Evolutionary conservation across 2,329 filamentous ascomycete species (phyloP).

Genomic region (Lecanicillium sp.): DNA sequence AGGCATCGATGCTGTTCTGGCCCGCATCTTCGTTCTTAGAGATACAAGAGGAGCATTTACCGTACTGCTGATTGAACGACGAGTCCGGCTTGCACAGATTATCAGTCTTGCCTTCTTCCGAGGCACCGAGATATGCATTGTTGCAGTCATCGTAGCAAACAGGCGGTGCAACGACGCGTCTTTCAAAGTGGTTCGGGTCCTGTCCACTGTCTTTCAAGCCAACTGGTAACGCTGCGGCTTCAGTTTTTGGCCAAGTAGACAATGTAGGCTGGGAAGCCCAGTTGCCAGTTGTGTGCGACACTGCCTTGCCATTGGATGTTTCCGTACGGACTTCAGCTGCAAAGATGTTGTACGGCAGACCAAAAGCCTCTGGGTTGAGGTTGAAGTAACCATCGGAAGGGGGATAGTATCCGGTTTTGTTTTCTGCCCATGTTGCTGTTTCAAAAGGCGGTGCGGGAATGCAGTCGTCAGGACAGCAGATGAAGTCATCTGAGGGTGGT

Average conservation of each 20-base stretch:
- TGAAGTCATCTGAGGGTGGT: constrained; percentile 35
- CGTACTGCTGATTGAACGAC: constrained; percentile 28
- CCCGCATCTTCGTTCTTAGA: constrained; percentile 12
- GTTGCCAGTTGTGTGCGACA: constrained; percentile 45
- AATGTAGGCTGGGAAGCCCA: constrained; percentile 41
- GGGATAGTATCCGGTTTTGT: constrained; percentile 42
- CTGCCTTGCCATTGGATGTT: constrained; percentile 25
- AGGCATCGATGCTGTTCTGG: constrained; percentile 21
- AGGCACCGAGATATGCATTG: constrained; percentile 35
- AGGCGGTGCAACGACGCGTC: constrained; percentile 32
- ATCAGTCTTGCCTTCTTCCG: constrained; percentile 36
- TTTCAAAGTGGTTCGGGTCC: too few species aligned
- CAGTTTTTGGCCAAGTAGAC: too few species aligned
- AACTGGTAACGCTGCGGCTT: too few species aligned
- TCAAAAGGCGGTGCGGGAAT: constrained; percentile 29
- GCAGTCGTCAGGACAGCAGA: constrained; percentile 38
- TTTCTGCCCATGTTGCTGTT: constrained; percentile 32
- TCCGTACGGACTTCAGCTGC: constrained; percentile 30
- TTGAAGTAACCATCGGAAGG: constrained; percentile 51
- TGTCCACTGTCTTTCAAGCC: neutral
- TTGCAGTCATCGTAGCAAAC: constrained; percentile 48
- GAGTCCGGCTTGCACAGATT: constrained; percentile 36
- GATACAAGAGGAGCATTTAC: constrained; percentile 36
- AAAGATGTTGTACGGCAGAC: constrained; percentile 56
- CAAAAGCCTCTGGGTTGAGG: constrained; percentile 52